Evolutionary conservation across 2,329 filamentous ascomycete genomes (phyloP).

Genomic region (Sclerotinia trifoliorum): DNA sequence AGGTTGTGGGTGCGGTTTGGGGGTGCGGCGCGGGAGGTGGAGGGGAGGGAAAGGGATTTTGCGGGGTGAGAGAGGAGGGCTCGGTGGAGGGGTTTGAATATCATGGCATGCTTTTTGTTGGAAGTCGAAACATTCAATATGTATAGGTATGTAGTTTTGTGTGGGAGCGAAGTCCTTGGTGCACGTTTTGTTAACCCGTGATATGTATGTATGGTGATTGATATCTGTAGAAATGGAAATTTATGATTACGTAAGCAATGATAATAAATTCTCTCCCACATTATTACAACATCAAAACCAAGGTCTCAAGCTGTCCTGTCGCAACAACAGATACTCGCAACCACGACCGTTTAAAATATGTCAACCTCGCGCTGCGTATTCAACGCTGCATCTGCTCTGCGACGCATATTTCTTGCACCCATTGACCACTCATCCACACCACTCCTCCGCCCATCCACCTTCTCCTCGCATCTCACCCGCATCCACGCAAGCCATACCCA

Average conservation of each 20-base stretch:
- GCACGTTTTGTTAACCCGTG: conserved; percentile 11
- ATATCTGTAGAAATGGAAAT: background rate
- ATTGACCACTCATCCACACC: conserved; percentile 36
- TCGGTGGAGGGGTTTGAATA: conserved; percentile 11
- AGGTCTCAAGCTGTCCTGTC: background rate
- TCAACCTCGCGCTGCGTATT: conserved; percentile 39
- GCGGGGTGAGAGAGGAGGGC: background rate
- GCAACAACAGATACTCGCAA: background rate
- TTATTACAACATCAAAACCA: background rate
- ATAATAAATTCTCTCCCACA: conserved; percentile 3
- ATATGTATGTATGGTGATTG: conserved; percentile 1
- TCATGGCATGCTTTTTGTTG: conserved; percentile 26
- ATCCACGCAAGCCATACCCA: conserved; percentile 17
- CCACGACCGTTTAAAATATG: conserved; percentile 26
- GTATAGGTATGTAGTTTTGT: background rate
- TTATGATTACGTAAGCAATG: conserved; percentile 12
- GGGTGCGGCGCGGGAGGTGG: background rate
- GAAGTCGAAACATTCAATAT: background rate
- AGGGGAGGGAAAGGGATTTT: background rate
- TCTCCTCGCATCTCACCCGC: conserved; percentile 6
- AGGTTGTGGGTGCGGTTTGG: conserved; percentile 12
- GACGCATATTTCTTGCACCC: conserved; percentile 48
- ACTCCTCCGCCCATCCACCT: conserved; percentile 28
- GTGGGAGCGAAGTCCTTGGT: background rate
- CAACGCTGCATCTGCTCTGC: conserved; percentile 48